Conservation (phyloP, 129 eudicot species). For the Ambrosia artemisiifolia region DNA sequence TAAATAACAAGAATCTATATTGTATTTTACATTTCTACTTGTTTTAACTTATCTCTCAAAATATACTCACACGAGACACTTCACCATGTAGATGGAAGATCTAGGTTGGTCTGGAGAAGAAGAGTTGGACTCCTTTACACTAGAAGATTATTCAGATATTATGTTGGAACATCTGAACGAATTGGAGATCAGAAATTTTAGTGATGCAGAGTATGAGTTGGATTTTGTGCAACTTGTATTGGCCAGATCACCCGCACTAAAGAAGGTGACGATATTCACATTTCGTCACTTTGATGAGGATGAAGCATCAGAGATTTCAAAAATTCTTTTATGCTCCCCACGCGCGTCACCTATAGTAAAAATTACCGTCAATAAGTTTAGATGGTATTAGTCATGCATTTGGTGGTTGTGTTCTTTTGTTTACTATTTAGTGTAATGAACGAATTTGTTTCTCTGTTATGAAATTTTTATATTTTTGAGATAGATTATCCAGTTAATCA, state of each 20-base stretch:
- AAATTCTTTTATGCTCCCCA: background rate
- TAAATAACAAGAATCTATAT: background rate
- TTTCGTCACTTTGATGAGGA: background rate
- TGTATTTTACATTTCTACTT: background rate
- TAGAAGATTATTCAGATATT: background rate
- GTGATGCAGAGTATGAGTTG: background rate
- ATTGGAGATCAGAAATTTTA: background rate
- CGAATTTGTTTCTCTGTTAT: background rate
- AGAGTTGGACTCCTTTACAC: background rate
- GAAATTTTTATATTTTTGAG: background rate
- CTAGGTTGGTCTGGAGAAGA: background rate
- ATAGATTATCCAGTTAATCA: background rate
- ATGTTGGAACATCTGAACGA: conserved; percentile 1
- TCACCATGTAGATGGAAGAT: background rate
- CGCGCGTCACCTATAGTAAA: background rate
- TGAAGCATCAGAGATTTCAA: background rate
- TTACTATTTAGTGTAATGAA: background rate
- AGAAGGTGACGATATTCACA: conserved; percentile 4
- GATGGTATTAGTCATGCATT: background rate
- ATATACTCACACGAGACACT: background rate
- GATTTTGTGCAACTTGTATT: conserved; percentile 8
- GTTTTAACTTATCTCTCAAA: background rate
- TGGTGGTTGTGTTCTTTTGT: background rate
- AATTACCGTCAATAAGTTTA: background rate
- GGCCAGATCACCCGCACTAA: conserved; percentile 3